A percentile compares a stretch with the other conserved stretches of the same genome.
These are phyloP conservation scores for Vanrija sp. DNA, from an alignment of 1,284 basidiomycete species.

Conservation along the genomic window DNA sequence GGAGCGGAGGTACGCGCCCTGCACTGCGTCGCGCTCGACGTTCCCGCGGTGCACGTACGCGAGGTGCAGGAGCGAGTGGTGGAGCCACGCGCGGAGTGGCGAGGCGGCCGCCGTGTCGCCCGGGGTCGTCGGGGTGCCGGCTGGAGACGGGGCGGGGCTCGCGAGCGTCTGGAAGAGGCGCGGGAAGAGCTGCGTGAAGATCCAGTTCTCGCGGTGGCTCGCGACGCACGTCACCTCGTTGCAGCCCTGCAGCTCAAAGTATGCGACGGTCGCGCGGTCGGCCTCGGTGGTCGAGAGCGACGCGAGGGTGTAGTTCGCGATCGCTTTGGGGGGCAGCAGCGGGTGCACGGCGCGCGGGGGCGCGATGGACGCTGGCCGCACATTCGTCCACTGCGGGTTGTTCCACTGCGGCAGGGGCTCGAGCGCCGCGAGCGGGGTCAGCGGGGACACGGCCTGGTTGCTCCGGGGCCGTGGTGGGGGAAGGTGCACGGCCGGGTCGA, in stretches of 20 bases:
- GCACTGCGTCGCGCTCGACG: constrained; percentile 10
- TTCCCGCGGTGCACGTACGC: constrained; percentile 21
- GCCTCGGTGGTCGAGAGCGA: neutral
- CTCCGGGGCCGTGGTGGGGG: no score
- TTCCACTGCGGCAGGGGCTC: no score
- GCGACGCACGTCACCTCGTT: constrained; percentile 15
- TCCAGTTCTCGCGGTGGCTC: constrained; percentile 20
- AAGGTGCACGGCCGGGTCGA: no score
- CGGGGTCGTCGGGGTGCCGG: neutral
- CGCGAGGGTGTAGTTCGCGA: constrained; percentile 8
- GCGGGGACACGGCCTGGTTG: neutral
- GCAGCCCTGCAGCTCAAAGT: constrained; percentile 20
- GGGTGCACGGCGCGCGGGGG: neutral
- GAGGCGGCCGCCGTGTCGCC: constrained; percentile 1
- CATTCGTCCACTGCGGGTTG: no score
- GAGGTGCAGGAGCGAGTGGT: constrained; percentile 16
- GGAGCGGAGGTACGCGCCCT: constrained; percentile 3
- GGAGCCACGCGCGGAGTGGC: constrained; percentile 16
- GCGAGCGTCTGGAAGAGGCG: constrained; percentile 11
- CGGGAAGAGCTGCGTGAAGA: constrained; percentile 20
- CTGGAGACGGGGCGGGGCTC: no score
- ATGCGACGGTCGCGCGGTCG: constrained; percentile 13
- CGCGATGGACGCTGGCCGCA: neutral
- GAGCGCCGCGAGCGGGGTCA: no score
- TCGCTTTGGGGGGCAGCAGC: neutral